phyloP scores from a whole-genome alignment of 345 rosid genomes.

The Aquilaria yunnanensis region DNA sequence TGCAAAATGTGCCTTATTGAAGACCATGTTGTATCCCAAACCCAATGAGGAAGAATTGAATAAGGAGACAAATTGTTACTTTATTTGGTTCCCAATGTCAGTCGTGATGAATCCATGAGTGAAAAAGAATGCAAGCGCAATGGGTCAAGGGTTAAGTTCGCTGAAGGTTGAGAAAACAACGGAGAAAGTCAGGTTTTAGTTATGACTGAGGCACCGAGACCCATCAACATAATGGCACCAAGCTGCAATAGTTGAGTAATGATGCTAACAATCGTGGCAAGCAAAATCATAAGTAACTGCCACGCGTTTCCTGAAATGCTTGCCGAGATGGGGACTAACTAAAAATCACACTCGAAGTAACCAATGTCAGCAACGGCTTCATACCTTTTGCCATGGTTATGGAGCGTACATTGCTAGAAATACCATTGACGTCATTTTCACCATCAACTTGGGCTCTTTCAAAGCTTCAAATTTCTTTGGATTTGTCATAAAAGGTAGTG shows the following conservation, averaged over 20 bases:
- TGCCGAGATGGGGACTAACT: slow-evolving; percentile 83
- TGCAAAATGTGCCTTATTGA: slow-evolving; percentile 91
- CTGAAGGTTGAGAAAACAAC: slow-evolving; percentile 99
- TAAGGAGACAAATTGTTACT: slow-evolving; percentile 80
- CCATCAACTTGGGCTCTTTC: slow-evolving; percentile 14
- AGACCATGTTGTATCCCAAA: slow-evolving; percentile 89
- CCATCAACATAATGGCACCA: slow-evolving; percentile 91
- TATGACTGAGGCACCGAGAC: slow-evolving; percentile 87
- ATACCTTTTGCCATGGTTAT: slow-evolving; percentile 81
- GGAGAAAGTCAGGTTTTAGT: slow-evolving; percentile 88
- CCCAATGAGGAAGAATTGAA: slow-evolving; percentile 95
- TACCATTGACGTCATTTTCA: slow-evolving; percentile 33
- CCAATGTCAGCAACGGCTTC: slow-evolving; percentile 75
- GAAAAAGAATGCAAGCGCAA: slow-evolving; percentile 98
- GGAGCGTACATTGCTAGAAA: slow-evolving; percentile 32
- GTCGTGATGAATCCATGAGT: slow-evolving; percentile 98
- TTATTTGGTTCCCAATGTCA: slow-evolving; percentile 93
- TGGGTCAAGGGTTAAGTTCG: slow-evolving; percentile 98
- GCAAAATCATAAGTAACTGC: slow-evolving; percentile 93
- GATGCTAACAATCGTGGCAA: slow-evolving; percentile 98
- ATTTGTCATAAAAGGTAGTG: slow-evolving; percentile 7
- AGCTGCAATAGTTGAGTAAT: slow-evolving; percentile 95
- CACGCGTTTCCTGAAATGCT: slow-evolving; percentile 86
- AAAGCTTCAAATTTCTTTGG: neutral
- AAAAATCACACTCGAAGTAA: slow-evolving; percentile 85